Conservation (phyloP, 179 eudicot genomes). For the Vitellaria paradoxa region DNA sequence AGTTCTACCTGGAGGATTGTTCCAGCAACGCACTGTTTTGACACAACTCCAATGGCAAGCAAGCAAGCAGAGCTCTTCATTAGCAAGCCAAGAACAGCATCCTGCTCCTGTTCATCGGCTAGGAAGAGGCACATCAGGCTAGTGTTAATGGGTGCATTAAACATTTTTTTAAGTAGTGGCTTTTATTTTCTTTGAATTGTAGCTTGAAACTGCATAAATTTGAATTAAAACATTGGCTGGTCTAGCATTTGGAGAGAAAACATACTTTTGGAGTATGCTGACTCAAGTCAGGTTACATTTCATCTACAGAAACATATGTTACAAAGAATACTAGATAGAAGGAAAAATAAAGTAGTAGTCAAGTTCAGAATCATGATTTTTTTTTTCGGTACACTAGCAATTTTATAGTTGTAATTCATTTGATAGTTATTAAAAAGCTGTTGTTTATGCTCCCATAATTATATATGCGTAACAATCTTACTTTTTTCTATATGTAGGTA, state of each 20-base stretch:
- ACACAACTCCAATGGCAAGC: slow-evolving; percentile 77
- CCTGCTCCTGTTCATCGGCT: slow-evolving; percentile 98
- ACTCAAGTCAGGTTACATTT: neutral
- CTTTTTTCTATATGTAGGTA: slow-evolving; percentile 42
- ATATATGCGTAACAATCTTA: neutral
- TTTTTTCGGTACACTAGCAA: neutral
- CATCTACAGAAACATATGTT: neutral
- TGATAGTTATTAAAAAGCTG: neutral
- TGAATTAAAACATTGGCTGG: neutral
- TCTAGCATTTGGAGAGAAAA: neutral
- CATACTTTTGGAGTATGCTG: neutral
- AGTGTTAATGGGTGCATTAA: slow-evolving; percentile 20
- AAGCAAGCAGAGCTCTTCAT: slow-evolving; percentile 26
- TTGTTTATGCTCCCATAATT: neutral
- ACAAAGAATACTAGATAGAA: neutral
- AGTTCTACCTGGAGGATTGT: slow-evolving; percentile 94
- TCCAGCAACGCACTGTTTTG: slow-evolving; percentile 95
- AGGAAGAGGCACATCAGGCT: slow-evolving; percentile 99
- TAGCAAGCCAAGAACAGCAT: slow-evolving; percentile 39
- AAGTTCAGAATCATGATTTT: neutral
- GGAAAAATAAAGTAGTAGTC: neutral
- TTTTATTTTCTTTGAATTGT: neutral
- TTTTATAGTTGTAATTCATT: neutral
- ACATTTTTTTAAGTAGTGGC: neutral
- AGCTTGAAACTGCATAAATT: neutral